phyloP scores from a whole-genome alignment of 176 grass and related monocot genomes.

The Zoysia japonica region DNA sequence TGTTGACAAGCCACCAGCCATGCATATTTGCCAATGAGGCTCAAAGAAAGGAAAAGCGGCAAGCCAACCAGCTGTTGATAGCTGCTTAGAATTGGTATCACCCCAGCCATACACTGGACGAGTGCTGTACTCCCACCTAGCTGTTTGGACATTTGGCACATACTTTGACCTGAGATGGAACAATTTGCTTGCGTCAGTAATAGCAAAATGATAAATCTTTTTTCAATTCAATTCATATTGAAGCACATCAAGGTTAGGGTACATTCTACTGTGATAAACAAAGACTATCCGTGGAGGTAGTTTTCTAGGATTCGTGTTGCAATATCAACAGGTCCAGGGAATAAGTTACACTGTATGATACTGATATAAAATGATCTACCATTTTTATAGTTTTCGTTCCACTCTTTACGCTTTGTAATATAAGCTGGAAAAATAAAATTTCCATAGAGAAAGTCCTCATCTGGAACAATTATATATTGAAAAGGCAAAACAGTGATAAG shows the following conservation, averaged over 20 bases:
- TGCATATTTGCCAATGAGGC: slow-evolving; percentile 98
- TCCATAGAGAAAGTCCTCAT: too few species aligned
- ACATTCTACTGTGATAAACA: background rate
- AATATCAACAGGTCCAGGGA: slow-evolving; percentile 5
- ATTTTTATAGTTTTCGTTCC: background rate
- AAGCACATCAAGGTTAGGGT: background rate
- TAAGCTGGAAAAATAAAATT: background rate
- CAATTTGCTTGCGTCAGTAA: slow-evolving; percentile 22
- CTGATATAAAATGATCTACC: background rate
- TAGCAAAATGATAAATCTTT: background rate
- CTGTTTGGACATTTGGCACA: slow-evolving; percentile 88
- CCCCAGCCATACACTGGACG: slow-evolving; percentile 92
- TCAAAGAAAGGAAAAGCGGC: slow-evolving; percentile 96
- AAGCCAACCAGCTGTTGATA: slow-evolving; percentile 90
- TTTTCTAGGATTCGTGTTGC: slow-evolving; percentile 6
- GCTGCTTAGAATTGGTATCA: slow-evolving; percentile 73
- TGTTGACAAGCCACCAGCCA: slow-evolving; percentile 89
- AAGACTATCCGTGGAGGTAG: background rate
- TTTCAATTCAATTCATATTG: background rate
- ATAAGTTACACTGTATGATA: background rate
- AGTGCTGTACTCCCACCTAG: slow-evolving; percentile 89
- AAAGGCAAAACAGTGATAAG: background rate
- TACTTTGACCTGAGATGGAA: slow-evolving; percentile 73
- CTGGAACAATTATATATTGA: background rate
- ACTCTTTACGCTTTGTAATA: background rate